These are phyloP conservation scores for Lagerstroemia speciosa DNA, from an alignment of 345 rosid species.

Conservation along the genomic window DNA sequence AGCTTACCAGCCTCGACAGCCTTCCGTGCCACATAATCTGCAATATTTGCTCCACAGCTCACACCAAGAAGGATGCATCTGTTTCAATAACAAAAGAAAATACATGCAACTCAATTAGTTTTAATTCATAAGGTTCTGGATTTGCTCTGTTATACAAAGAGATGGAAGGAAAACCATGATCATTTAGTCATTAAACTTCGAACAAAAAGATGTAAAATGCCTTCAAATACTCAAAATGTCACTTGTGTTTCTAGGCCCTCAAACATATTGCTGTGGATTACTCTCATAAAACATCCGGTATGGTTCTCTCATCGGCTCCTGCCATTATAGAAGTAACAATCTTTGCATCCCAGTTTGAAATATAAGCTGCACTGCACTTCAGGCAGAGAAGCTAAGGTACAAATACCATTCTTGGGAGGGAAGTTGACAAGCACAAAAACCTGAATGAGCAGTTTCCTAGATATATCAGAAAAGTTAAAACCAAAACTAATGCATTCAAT, in stretches of 20 bases:
- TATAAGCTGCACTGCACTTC: not conserved
- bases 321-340: too few relatives aligned
- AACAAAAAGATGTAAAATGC: not conserved
- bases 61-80: constrained; percentile 90
- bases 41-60: constrained; percentile 89
- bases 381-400: not conserved
- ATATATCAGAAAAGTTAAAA: not conserved
- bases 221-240: not conserved
- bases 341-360: too few relatives aligned
- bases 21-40: constrained; percentile 65
- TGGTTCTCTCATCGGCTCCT: too few relatives aligned
- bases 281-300: too few relatives aligned
- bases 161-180: too few relatives aligned
- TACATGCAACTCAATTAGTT: not conserved
- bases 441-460: too few relatives aligned
- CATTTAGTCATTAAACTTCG: not conserved
- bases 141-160: too few relatives aligned
- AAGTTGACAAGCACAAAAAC: not conserved
- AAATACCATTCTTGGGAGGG: not conserved
- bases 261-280: too few relatives aligned
- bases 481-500: not conserved
- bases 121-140: not conserved
- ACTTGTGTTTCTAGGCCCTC: not conserved
- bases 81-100: constrained; percentile 18
- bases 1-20: constrained; percentile 62